Evolutionary conservation across 305 asterid genomes (phyloP).

Genomic region (Striga hermonthica): DNA sequence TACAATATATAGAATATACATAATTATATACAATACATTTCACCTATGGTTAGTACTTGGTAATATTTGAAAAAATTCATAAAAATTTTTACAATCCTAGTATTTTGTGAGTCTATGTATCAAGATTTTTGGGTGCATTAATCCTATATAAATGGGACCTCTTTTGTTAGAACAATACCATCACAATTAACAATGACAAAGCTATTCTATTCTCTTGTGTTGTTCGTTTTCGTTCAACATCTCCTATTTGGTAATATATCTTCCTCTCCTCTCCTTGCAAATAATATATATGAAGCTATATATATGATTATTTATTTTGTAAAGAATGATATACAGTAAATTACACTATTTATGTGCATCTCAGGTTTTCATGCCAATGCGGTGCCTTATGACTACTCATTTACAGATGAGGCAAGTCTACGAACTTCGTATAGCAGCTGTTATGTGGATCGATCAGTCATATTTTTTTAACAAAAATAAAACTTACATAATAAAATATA

Average conservation of each 20-base stretch:
- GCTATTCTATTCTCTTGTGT: not conserved
- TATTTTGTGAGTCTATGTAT: not conserved
- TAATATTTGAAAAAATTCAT: no score
- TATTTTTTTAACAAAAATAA: no score
- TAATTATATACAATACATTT: no score
- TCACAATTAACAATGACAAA: not conserved
- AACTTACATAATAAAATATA: no score
- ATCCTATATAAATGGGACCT: not conserved
- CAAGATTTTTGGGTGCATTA: not conserved
- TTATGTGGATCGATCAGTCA: no score
- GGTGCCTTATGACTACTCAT: slow-evolving; percentile 42
- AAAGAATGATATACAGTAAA: no score
- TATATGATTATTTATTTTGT: no score
- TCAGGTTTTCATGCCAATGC: slow-evolving; percentile 33
- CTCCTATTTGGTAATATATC: not conserved
- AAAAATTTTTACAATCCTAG: not conserved
- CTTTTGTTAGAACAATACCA: not conserved
- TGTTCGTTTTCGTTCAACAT: not conserved
- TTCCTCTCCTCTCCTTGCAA: no score
- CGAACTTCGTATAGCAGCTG: no score
- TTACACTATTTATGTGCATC: not conserved
- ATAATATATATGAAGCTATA: no score
- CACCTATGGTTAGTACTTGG: no score
- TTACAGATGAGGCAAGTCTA: slow-evolving; percentile 33
- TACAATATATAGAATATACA: no score